Evolutionary conservation across 2,329 filamentous ascomycete species (phyloP), one percentile per base, ranked within the genome.

Genomic region (Pseudogymnoascus sp.): DNA sequence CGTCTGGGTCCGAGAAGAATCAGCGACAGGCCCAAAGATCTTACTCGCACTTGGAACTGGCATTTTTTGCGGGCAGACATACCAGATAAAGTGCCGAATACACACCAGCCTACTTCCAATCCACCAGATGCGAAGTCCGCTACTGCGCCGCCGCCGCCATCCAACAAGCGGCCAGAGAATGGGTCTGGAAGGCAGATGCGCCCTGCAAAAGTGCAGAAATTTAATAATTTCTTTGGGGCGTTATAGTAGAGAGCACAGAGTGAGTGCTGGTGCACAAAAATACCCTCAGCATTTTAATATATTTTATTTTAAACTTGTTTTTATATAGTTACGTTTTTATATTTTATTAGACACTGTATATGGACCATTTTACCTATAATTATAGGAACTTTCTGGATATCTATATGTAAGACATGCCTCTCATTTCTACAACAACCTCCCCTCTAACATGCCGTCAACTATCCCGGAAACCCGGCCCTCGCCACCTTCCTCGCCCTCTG

Each of bases 401-500:
- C 47, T 54, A 54, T 54, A 54, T 54, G 4, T 6, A 33, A 18
- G 30, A 16, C 47, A 5, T 18, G 28, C 14, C 43, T 54, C 30
- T 11, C n/a, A 25, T 33, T 54, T 14, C n/a, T 12, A 20, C 16
- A 18, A 12, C 9, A 33, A 33, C 43, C 6, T 20, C 4, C n/a
- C 16, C 9, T 54, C 9, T 33, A 30, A 18, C 4, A 50, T 30
- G 25, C 22, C 8, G 28, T 12, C 28, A 33, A 54, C 37, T 50
- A 65, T 35, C 67, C 71, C 7, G 71, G 66, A 63, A 78, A 74
- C 4, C 78, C 78, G 6, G 78, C 81, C 25, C 84, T 78, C 12
- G 81, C 82, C 83, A 87, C 86, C 75, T 88, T 88, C 69, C 74
- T 84, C 11, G 85, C 84, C 36, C 83, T 77, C 63, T 81, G 81